phyloP scores from a whole-genome alignment of 306 rosid species.

The cucumber (Cucumis sativus) region Cucumber_9930_V3 NC_026659.2:27886501-27887000 shows the following conservation, averaged over 20 bases:
- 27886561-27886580: conserved; percentile 21
- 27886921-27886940: too few relatives aligned
- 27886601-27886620: conserved; percentile 30
- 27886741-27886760: background rate
- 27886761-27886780: conserved; percentile 16
- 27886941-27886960: background rate
- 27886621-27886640: conserved; percentile 15
- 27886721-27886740: background rate
- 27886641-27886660: conserved; percentile 3
- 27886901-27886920: too few relatives aligned
- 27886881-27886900: too few relatives aligned
- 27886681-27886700: background rate
- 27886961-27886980: background rate
- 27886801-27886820: conserved; percentile 9
- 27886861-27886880: too few relatives aligned
- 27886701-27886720: background rate
- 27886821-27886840: conserved; percentile 11
- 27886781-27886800: conserved; percentile 20
- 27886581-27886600: conserved; percentile 25
- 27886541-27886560: conserved; percentile 6
- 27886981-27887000: background rate
- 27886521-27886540: too few relatives aligned
- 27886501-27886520: too few relatives aligned
- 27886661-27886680: too few relatives aligned
- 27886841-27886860: conserved; percentile 36